These are phyloP conservation scores for Solanum verrucosum DNA, from an alignment of 257 asterid species.

Conservation along the genomic window DNA sequence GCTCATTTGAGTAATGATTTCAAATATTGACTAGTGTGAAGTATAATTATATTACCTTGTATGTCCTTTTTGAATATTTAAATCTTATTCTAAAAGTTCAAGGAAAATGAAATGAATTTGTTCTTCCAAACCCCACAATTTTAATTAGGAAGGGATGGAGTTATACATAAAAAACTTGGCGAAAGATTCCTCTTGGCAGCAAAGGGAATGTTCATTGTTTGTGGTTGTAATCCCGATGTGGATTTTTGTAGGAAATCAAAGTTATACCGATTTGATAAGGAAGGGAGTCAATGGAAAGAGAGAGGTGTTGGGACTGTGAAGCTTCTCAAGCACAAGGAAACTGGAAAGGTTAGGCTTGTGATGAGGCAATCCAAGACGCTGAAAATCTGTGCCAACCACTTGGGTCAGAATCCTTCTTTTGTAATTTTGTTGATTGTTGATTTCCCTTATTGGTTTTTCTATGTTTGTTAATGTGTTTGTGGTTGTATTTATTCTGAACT, in stretches of 20 bases:
- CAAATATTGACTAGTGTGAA: neutral
- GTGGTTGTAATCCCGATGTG: neutral
- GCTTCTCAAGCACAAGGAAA: slow-evolving; percentile 70
- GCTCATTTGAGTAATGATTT: neutral
- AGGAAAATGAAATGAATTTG: neutral
- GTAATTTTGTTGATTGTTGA: neutral
- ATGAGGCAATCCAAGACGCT: slow-evolving; percentile 93
- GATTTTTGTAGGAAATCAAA: slow-evolving; percentile 57
- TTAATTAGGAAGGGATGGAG: neutral
- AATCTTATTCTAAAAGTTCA: neutral
- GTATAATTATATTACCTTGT: neutral
- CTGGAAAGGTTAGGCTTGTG: slow-evolving; percentile 70
- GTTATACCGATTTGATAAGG: slow-evolving; percentile 84
- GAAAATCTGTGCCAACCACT: slow-evolving; percentile 87
- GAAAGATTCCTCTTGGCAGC: neutral
- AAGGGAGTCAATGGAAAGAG: slow-evolving; percentile 87
- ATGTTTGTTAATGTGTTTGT: neutral
- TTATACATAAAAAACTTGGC: neutral
- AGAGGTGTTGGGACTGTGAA: slow-evolving; percentile 88
- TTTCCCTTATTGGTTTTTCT: neutral
- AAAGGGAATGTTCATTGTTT: neutral
- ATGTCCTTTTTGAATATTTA: neutral
- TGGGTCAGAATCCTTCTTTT: slow-evolving; percentile 34
- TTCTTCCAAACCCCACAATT: neutral
- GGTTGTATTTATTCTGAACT: neutral